Evolutionary conservation across 2,329 filamentous ascomycete species (phyloP).

Genomic region (Aspergillus pseudonomiae): DNA sequence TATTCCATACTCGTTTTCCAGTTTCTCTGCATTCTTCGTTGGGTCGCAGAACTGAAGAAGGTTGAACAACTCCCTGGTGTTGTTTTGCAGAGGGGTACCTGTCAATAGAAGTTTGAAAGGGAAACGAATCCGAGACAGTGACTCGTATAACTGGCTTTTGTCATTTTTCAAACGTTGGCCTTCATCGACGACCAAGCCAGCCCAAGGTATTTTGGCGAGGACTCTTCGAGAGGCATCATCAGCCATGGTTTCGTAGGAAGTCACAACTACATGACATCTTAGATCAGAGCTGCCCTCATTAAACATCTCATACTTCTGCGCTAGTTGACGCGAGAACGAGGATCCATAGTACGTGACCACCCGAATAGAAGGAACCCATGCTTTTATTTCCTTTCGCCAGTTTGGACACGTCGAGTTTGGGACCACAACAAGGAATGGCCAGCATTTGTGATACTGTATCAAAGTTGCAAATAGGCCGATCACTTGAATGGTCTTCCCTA

Average conservation of each 20-base stretch:
- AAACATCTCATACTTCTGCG: slow-evolving; percentile 84
- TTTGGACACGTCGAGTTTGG: slow-evolving; percentile 97
- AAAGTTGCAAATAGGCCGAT: slow-evolving; percentile 79
- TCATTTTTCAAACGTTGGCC: slow-evolving; percentile 96
- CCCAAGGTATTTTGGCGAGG: slow-evolving; percentile 77
- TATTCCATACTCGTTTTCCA: slow-evolving; percentile 77
- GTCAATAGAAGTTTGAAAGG: slow-evolving; percentile 87
- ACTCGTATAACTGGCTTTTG: slow-evolving; percentile 76
- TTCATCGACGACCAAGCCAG: slow-evolving; percentile 88
- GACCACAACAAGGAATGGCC: slow-evolving; percentile 90
- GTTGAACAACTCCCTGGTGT: slow-evolving; percentile 92
- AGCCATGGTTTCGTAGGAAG: slow-evolving; percentile 87
- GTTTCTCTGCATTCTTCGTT: slow-evolving; percentile 65
- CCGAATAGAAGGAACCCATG: slow-evolving; percentile 82
- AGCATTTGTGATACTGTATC: slow-evolving; percentile 71
- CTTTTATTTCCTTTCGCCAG: slow-evolving; percentile 94
- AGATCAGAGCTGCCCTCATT: slow-evolving; percentile 65
- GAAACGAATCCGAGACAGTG: slow-evolving; percentile 72
- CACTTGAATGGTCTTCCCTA: slow-evolving; percentile 95
- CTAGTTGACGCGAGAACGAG: slow-evolving; percentile 71
- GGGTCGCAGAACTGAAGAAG: slow-evolving; percentile 91
- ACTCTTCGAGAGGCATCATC: slow-evolving; percentile 68
- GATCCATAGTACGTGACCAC: slow-evolving; percentile 94
- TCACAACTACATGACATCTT: slow-evolving; percentile 87
- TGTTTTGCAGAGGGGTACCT: slow-evolving; percentile 79